These are phyloP conservation scores for Pulveroboletus sp. DNA, from an alignment of 768 basidiomycete genomes.

Conservation along the genomic window DNA sequence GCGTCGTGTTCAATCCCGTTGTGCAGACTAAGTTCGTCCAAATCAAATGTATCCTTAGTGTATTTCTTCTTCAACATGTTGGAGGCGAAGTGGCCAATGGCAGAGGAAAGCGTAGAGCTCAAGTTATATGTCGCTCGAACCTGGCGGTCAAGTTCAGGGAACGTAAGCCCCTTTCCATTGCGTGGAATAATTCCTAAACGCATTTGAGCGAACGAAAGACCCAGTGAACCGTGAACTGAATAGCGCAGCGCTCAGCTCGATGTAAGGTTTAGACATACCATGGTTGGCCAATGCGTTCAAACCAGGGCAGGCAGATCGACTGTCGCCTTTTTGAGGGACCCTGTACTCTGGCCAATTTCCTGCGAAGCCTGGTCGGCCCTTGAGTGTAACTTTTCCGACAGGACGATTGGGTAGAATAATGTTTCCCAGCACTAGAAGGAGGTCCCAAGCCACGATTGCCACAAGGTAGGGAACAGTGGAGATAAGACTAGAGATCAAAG, in stretches of 20 bases:
- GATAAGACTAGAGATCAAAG: conserved; percentile 1
- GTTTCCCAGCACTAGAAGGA: conserved; percentile 15
- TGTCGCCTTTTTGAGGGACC: conserved; percentile 55
- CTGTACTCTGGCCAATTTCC: conserved; percentile 68
- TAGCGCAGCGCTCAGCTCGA: conserved; percentile 30
- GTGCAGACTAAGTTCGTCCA: conserved; percentile 37
- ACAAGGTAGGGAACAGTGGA: conserved; percentile 1
- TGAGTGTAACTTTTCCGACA: conserved; percentile 48
- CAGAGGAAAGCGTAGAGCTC: conserved; percentile 58
- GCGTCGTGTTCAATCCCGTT: neutral
- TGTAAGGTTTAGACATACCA: conserved; percentile 48
- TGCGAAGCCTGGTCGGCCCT: conserved; percentile 47
- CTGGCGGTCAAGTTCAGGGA: conserved; percentile 34
- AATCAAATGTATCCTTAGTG: conserved; percentile 52
- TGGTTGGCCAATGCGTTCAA: conserved; percentile 80
- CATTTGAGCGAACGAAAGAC: neutral
- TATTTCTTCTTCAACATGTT: conserved; percentile 54
- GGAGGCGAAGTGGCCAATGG: conserved; percentile 55
- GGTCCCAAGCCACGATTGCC: conserved; percentile 5
- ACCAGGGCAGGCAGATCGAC: conserved; percentile 65
- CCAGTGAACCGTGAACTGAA: neutral
- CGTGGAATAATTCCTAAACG: conserved; percentile 42
- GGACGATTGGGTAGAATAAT: conserved; percentile 25
- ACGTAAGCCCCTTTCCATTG: conserved; percentile 64
- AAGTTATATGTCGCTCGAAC: conserved; percentile 65